Conservation (phyloP, 345 rosid genomes). For the Brassica napus region DNA sequence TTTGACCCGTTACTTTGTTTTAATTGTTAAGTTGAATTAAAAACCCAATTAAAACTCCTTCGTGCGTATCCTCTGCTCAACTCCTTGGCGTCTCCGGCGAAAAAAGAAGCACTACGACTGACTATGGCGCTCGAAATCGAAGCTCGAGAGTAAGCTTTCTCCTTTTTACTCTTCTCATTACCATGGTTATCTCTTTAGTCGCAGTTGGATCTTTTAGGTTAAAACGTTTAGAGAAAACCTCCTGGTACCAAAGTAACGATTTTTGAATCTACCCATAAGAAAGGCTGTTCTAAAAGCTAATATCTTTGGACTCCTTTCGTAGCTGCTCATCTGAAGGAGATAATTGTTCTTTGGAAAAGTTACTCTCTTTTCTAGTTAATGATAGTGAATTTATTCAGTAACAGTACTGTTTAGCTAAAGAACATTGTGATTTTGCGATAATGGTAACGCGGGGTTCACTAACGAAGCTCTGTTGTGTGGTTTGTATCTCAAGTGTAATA, state of each 20-base stretch:
- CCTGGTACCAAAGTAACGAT: not conserved
- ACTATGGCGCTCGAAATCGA: slow-evolving; percentile 90
- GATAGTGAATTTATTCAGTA: not conserved
- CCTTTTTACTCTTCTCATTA: not conserved
- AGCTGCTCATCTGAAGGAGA: not conserved
- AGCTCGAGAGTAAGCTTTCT: slow-evolving; percentile 80
- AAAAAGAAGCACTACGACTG: not conserved
- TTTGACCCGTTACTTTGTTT: not conserved
- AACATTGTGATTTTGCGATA: not conserved
- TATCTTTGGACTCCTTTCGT: not conserved
- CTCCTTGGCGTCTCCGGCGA: slow-evolving; percentile 29
- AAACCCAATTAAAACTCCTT: not conserved
- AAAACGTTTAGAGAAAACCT: not conserved
- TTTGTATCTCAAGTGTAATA: slow-evolving; percentile 68
- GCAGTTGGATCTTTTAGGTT: slow-evolving; percentile 25
- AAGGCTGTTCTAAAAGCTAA: not conserved
- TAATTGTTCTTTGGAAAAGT: not conserved
- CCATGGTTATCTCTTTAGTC: not conserved
- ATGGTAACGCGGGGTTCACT: not conserved
- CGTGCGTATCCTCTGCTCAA: not conserved
- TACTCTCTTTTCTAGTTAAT: not conserved
- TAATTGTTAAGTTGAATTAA: not conserved
- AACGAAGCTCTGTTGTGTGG: not conserved
- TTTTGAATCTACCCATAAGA: not conserved
- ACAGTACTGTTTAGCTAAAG: not conserved